Base-by-base conservation (phyloP, 2,329 filamentous ascomycete species). In the Setomelanomma holmii region DNA sequence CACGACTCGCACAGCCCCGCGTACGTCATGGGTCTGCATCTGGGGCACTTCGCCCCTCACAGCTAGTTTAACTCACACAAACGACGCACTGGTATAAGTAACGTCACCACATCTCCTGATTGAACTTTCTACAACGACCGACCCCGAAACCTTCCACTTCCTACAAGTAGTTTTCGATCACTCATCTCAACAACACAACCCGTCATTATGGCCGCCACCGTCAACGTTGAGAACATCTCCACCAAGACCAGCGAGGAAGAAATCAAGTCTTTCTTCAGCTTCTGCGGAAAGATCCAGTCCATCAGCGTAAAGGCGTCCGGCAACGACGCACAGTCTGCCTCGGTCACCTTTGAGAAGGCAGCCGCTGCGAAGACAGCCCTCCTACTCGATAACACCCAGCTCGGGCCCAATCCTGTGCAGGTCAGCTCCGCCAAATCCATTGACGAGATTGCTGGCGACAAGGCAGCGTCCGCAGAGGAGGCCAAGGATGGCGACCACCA, bases 291-390 rank as follows among this genome's bases (percentile, higher is more conserved):
- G 83, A 96, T 99, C 76, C 87, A 86, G 63, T 84, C 85, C 66
- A 84, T 99, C 75, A 87, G 91, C 53, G 84, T 97, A 69, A 90
- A 86, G 22, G 78, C 87, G 44, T 80, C 76, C 34, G 54, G 78
- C 47, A 86, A 86, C 69, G 84, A 88, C 62, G 82, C 84, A 63
- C 91, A 97, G 79, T 87, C 87, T 43, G 95, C 95, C 51, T 90
- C 88, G n/a, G 93, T 99, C 58, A 93, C 87, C 45, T 99, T 99
- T 72, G 95, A 98, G 79, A 97, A 97, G 82, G 88, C 93, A 75
- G 96, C 93, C 12, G 95, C 95, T 44, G 93, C 93, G 54, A 97
- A 96, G 83, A 99, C 95, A 19, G 95, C 95, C 21, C 89, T 97
- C 35, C 89, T 99, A 53, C 88, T 99, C 60, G 93, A 98, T 80